Base-by-base conservation (phyloP, 1,284 basidiomycete species). In the Heterobasidion occidentale region DNA sequence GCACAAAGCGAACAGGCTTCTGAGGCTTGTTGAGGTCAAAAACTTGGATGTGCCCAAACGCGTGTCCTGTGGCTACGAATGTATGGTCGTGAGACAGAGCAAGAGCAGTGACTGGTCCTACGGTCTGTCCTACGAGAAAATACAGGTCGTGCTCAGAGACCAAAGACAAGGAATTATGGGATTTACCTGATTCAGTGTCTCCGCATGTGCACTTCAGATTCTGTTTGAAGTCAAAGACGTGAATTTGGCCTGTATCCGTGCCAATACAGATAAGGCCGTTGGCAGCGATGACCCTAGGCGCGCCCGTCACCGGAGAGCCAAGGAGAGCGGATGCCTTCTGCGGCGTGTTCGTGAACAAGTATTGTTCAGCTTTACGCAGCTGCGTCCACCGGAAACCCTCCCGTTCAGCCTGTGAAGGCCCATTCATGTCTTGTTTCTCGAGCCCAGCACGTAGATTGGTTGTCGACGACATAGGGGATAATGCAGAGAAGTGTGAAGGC, bases 81-180 rank as follows among this genome's bases (percentile, higher is more conserved):
- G 95, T 96, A 64, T 94, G 92, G 67, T 99, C 97, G 61, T 92
- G 86, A 3, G 95, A 98, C 52, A 99, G 76, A 2, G 93, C 87
- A 5, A 99, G 72, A 1, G 94, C 89, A 7, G 93, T 97, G 15
- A 97, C 92, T n/a, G 90, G 71, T 14, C 94, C 93, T 15, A 86
- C 74, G 9, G 75, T 70, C 64, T 75, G 81, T 50, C 76, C 86
- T 89, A 68, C 58, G 54, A 59, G 52, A 14, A 58, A 46, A 36
- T 38, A 38, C 35, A 46, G 51, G 19, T 14, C 27, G 17, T 34
- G 36, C 36, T 27, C 14, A 54, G 58, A n/a, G 46, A 58, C 9
- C 33, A 15, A 15, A 33, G 47, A 33, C n/a, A 34, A 34, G 8
- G 49, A 35, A 19, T 48, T 9, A 8, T 19, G 12, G 17, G 48